Conservation (phyloP, 768 basidiomycete species). For the Cyclocybe cylindracea region DNA sequence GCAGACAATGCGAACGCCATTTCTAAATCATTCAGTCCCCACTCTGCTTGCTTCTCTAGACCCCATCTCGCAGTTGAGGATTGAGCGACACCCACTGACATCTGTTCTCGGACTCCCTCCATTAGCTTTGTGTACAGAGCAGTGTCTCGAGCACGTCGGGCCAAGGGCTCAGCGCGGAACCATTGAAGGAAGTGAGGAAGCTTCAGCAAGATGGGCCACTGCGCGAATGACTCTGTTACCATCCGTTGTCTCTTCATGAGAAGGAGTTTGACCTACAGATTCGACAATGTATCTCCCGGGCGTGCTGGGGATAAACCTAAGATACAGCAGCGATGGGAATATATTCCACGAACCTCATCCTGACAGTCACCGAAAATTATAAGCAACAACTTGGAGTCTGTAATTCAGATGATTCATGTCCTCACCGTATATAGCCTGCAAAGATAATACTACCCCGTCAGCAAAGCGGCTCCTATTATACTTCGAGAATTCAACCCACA, state of each 20-base stretch:
- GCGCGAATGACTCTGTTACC: background rate
- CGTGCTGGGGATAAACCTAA: background rate
- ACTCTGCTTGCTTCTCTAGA: constrained; percentile 39
- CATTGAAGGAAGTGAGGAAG: constrained; percentile 27
- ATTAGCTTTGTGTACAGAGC: constrained; percentile 22
- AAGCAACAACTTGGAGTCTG: too few relatives aligned
- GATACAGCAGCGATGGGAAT: too few relatives aligned
- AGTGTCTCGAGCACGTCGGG: constrained; percentile 22
- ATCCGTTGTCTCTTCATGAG: background rate
- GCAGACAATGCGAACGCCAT: constrained; percentile 38
- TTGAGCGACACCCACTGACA: constrained; percentile 20
- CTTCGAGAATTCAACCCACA: constrained; percentile 13
- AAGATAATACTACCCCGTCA: background rate
- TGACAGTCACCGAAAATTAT: too few relatives aligned
- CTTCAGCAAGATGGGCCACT: constrained; percentile 19
- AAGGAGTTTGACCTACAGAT: constrained; percentile 8
- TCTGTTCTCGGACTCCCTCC: constrained; percentile 23
- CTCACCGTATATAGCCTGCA: too few relatives aligned
- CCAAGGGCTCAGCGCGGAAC: constrained; percentile 28
- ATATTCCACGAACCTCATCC: too few relatives aligned
- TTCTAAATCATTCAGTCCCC: constrained; percentile 43
- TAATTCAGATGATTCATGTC: too few relatives aligned
- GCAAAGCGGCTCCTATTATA: background rate
- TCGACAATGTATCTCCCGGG: constrained; percentile 21
- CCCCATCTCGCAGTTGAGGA: constrained; percentile 38